Evolutionary conservation across 371 early-diverging fungal species (phyloP).

Genomic region (Lichtheimia corymbifera): DNA sequence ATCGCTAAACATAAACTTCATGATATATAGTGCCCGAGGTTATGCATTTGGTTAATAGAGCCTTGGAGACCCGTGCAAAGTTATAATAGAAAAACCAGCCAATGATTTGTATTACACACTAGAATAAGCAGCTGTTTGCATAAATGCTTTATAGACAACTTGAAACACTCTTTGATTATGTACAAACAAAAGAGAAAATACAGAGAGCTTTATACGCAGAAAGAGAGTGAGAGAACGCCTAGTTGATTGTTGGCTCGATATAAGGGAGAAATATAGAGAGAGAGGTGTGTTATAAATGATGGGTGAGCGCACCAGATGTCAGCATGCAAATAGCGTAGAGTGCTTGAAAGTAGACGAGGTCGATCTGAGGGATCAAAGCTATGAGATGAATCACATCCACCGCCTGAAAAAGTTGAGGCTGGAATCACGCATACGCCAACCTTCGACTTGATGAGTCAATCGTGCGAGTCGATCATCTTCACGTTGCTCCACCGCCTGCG

Average conservation of each 20-base stretch:
- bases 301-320: neutral
- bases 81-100: too few species aligned
- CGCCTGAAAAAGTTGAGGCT: slow-evolving; percentile 40
- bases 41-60: neutral
- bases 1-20: neutral
- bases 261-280: neutral
- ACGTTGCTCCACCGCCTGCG: slow-evolving; percentile 16
- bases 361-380: neutral
- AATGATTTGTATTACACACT: too few species aligned
- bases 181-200: too few species aligned
- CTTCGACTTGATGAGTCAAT: slow-evolving; percentile 22
- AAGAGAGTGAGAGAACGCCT: neutral
- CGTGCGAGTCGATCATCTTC: slow-evolving; percentile 17
- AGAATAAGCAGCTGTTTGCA: too few species aligned
- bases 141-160: too few species aligned
- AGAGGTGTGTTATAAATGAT: neutral
- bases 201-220: neutral
- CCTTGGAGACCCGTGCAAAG: neutral
- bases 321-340: neutral
- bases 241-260: neutral
- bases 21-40: neutral
- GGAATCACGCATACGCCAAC: slow-evolving; percentile 27
- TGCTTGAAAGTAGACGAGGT: neutral
- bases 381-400: slow-evolving; percentile 25
- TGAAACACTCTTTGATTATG: too few species aligned